Evolutionary conservation across 2,329 filamentous ascomycete species (phyloP).

Genomic region (Fusarium sp.): DNA sequence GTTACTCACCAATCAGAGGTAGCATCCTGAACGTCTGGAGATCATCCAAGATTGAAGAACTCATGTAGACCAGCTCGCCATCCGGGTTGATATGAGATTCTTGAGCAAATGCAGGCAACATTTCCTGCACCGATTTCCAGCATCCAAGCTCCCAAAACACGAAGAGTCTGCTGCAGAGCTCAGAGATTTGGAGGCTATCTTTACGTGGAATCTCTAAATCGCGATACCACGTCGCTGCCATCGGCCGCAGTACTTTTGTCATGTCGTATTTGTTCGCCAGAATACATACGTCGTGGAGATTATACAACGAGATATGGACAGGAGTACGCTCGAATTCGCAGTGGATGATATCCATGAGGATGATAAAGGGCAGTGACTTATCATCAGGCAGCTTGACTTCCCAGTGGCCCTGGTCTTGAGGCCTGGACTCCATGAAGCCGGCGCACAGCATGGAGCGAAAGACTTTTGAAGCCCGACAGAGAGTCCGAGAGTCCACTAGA

Average conservation of each 20-base stretch:
- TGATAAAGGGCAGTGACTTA: neutral
- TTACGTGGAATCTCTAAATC: neutral
- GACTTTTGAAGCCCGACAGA: conserved; percentile 3
- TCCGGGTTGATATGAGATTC: neutral
- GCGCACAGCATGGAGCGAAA: conserved; percentile 1
- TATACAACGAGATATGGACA: neutral
- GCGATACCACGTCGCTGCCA: neutral
- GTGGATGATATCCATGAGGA: neutral
- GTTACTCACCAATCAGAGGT: conserved; percentile 1
- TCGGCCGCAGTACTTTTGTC: conserved; percentile 4
- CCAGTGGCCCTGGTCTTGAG: neutral
- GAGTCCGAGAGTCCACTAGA: neutral
- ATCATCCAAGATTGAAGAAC: neutral
- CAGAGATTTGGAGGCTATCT: neutral
- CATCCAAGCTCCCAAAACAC: conserved; percentile 13
- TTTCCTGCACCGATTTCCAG: neutral
- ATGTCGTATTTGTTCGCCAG: conserved; percentile 13
- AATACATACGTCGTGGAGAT: conserved; percentile 2
- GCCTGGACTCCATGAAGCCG: neutral
- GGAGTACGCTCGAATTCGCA: neutral
- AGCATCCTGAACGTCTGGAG: conserved; percentile 3
- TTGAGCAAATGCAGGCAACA: neutral
- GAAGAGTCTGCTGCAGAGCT: conserved; percentile 2
- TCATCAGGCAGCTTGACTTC: neutral
- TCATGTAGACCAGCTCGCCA: neutral